Percentiles rank a stretch among this genome's conserved stretches.
Conservation (phyloP, 495 filamentous ascomycete genomes). For the Penicillium angulare region DNA sequence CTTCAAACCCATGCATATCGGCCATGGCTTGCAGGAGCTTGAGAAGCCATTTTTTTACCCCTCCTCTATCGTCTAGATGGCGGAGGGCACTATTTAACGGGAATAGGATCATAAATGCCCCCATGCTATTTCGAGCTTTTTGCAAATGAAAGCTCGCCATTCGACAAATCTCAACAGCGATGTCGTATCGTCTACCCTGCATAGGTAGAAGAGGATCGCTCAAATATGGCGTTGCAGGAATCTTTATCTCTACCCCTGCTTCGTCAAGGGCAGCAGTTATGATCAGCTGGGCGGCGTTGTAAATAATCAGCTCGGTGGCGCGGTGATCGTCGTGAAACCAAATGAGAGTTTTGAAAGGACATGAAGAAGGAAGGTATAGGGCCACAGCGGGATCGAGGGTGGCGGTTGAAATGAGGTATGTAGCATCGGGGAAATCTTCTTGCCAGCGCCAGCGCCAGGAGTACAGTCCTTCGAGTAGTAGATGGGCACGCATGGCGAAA, state of each 20-base stretch:
- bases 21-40: conserved; percentile 13
- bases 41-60: conserved; percentile 11
- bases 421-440: conserved; percentile 6
- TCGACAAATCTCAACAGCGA: conserved; percentile 18
- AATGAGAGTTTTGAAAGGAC: conserved; percentile 16
- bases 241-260: conserved; percentile 3
- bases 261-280: conserved; percentile 3
- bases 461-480: conserved; percentile 10
- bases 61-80: conserved; percentile 8
- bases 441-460: conserved; percentile 21
- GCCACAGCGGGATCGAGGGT: not conserved
- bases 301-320: conserved; percentile 15
- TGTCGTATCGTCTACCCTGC: conserved; percentile 16
- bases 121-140: conserved; percentile 9
- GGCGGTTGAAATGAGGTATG: not conserved
- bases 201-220: conserved; percentile 21
- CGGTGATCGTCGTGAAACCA: conserved; percentile 12
- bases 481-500: not conserved
- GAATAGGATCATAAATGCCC: conserved; percentile 18
- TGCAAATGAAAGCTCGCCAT: conserved; percentile 18
- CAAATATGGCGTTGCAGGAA: no score
- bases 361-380: conserved; percentile 2
- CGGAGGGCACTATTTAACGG: conserved; percentile 16
- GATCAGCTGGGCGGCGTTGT: conserved; percentile 13
- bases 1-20: conserved; percentile 18